Conservation (phyloP, 2,329 filamentous ascomycete species). For the Cadophora sp. region DNA sequence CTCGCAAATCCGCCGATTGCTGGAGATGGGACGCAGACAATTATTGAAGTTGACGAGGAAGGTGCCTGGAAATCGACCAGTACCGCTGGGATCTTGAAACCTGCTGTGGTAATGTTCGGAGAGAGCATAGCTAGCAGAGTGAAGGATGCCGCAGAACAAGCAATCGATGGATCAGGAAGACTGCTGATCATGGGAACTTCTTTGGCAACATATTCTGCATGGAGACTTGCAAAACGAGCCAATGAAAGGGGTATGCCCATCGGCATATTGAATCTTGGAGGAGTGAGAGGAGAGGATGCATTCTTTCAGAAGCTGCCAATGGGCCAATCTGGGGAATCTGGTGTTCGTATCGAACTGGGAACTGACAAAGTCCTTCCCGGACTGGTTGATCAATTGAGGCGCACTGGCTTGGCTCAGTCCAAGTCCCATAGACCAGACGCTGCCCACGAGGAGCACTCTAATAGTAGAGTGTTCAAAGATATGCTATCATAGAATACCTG, state of each 20-base stretch:
- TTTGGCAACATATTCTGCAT: conserved; percentile 93
- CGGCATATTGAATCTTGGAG: conserved; percentile 87
- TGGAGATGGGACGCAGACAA: conserved; percentile 59
- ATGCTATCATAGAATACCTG: conserved; percentile 58
- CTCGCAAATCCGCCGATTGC: conserved; percentile 65
- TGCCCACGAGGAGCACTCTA: conserved; percentile 34
- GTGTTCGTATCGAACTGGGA: conserved; percentile 63
- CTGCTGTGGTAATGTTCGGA: conserved; percentile 95
- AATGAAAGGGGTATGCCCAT: conserved; percentile 85
- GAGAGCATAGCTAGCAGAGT: conserved; percentile 77
- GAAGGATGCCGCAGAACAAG: conserved; percentile 78
- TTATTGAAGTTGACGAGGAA: conserved; percentile 76
- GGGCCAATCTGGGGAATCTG: conserved; percentile 56
- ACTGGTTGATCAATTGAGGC: conserved; percentile 58
- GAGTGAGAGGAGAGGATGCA: conserved; percentile 78
- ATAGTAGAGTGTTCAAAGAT: conserved; percentile 59
- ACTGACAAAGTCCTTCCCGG: conserved; percentile 64
- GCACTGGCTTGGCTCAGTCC: conserved; percentile 38
- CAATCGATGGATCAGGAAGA: conserved; percentile 77
- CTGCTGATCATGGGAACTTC: conserved; percentile 87
- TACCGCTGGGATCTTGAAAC: conserved; percentile 84
- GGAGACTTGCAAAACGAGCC: conserved; percentile 84
- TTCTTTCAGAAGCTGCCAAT: conserved; percentile 68
- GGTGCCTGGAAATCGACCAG: conserved; percentile 76
- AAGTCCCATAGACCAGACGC: conserved; percentile 42